These are phyloP conservation scores for Rosellinia necatrix DNA, from an alignment of 2,329 filamentous ascomycete species.

Conservation along the genomic window DNA sequence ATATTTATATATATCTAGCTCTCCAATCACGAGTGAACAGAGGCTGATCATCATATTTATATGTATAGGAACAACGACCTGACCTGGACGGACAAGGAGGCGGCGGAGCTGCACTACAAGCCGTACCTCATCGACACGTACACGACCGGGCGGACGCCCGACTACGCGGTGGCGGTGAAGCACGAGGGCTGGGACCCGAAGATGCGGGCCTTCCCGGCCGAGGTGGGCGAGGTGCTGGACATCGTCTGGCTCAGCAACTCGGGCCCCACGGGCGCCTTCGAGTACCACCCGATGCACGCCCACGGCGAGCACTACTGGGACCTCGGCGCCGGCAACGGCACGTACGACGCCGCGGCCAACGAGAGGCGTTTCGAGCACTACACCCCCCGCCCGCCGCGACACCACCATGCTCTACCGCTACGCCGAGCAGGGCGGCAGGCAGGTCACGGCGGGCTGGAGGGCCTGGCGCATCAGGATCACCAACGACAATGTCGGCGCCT, in stretches of 20 bases:
- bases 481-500: constrained; percentile 57
- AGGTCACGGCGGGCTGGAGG: constrained; percentile 59
- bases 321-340: constrained; percentile 56
- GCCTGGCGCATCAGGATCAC: constrained; percentile 59
- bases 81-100: constrained; percentile 48
- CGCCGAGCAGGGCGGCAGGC: constrained; percentile 43
- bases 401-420: constrained; percentile 63
- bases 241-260: constrained; percentile 54
- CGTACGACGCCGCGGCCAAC: constrained; percentile 55
- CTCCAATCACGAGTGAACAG: background rate
- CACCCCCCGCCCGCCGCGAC: constrained; percentile 47
- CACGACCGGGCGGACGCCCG: constrained; percentile 53
- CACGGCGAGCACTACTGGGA: constrained; percentile 61
- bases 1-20: background rate
- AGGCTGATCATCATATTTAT: no score
- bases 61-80: constrained; percentile 49
- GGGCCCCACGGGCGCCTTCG: constrained; percentile 44
- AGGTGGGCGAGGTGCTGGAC: constrained; percentile 60
- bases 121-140: constrained; percentile 61
- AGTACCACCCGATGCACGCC: constrained; percentile 59
- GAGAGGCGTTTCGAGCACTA: constrained; percentile 47
- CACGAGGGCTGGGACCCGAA: constrained; percentile 60
- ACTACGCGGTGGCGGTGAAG: constrained; percentile 54
- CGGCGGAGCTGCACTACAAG: constrained; percentile 28
- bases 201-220: constrained; percentile 55